A percentile compares a stretch with the other conserved stretches of the same genome.
These are phyloP conservation scores for Suillus brevipes DNA, from an alignment of 768 basidiomycete genomes.

Conservation along the genomic window DNA sequence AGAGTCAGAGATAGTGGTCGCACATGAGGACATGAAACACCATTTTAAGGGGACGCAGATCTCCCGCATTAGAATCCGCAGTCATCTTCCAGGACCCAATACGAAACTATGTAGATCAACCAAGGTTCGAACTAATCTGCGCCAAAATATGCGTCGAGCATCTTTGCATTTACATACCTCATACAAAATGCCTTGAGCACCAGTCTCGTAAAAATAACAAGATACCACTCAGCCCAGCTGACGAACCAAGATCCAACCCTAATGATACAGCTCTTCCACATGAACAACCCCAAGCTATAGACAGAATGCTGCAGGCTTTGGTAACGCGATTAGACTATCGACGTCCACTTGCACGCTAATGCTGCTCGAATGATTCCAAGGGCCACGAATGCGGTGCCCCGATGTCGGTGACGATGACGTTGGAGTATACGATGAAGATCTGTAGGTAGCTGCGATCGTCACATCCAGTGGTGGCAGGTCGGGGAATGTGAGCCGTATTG, in stretches of 20 bases:
- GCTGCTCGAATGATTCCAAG: constrained; percentile 59
- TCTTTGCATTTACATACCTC: constrained; percentile 7
- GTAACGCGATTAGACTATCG: constrained; percentile 44
- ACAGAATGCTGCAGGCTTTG: constrained; percentile 43
- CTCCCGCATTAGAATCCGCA: background rate
- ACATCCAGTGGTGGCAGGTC: constrained; percentile 27
- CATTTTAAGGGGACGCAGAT: constrained; percentile 1
- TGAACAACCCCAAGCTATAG: constrained; percentile 9
- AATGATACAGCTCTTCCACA: background rate
- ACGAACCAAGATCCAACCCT: background rate
- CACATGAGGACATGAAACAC: background rate
- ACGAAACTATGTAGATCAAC: background rate
- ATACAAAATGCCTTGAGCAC: constrained; percentile 9
- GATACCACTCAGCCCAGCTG: constrained; percentile 11
- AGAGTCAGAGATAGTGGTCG: background rate
- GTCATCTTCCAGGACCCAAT: background rate
- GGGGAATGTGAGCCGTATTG: constrained; percentile 14
- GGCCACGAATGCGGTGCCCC: constrained; percentile 41
- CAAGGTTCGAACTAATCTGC: background rate
- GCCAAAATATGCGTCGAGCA: constrained; percentile 12
- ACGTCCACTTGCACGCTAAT: constrained; percentile 46
- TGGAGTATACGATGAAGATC: constrained; percentile 13
- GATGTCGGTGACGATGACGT: constrained; percentile 20
- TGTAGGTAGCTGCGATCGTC: constrained; percentile 20
- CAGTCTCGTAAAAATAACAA: constrained; percentile 11